Evolutionary conservation across 192 early-diverging fungal genomes (phyloP), one percentile per base, ranked within the genome.

Genomic region (Thoreauomyces humboldtii): DNA sequence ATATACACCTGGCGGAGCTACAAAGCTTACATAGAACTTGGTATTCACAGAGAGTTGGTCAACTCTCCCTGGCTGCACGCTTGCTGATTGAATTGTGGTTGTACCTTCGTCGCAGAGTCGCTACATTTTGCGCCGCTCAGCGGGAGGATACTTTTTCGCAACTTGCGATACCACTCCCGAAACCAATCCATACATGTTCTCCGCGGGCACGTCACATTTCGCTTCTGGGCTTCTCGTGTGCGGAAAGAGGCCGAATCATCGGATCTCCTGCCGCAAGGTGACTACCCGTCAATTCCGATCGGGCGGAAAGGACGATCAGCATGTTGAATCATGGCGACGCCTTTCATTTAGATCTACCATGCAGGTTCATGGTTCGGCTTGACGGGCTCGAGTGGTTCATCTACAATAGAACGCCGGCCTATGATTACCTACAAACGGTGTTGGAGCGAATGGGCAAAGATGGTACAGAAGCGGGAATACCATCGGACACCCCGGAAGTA

Each of bases 351-450:
- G 67, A 69, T 21, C 43, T 53, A 4, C 67, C 67, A 1, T 88
- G 85, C 54, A 75, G 89, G 17, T 77, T 92, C 44, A 74, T 72
- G 36, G 78, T 87, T 57, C 75, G 82, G 22, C 56, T 92, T 6
- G 84, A 91, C 25, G 91, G 91, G 3, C 63, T 91, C 4, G 91
- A 92, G 57, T 87, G 85, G 79, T 91, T 91, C 68, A 82, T 89
- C 45, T 92, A 91, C 75, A 92, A 92, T 50, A 77, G 88, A 50
- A 77, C 84, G 29, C 76, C 86, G 1, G 88, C 86, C 0, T 92
- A 91, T 60, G 83, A 88, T 36, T 61, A 68, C 12, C 62, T 90
- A 34, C 63, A 73, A 42, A 27, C 12, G 31, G 55, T 64, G 1
- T 43, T 64, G 29, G 55, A 47, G 35, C 27, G 61, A 33, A 63